Evolutionary conservation across 192 early-diverging fungal genomes (phyloP).

Genomic region (Dispira parvispora): DNA sequence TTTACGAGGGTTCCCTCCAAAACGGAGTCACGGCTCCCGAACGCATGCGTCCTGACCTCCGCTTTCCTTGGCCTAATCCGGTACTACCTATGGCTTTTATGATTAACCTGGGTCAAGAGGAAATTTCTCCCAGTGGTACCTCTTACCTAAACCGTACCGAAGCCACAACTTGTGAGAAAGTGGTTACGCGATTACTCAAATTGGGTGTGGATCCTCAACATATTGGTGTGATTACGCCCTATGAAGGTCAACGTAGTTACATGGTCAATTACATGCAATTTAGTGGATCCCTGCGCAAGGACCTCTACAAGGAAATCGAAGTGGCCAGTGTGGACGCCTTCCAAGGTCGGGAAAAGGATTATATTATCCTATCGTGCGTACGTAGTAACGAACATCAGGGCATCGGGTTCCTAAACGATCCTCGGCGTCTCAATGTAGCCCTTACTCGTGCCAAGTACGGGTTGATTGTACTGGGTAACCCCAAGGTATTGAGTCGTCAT

Average conservation of each 20-base stretch:
- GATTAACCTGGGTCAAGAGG: conserved; percentile 84
- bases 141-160: conserved; percentile 97
- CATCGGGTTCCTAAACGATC: conserved; percentile 84
- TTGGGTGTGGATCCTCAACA: conserved; percentile 69
- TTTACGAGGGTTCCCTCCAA: conserved; percentile 95
- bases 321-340: conserved; percentile 98
- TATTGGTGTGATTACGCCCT: conserved; percentile 97
- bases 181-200: conserved; percentile 88
- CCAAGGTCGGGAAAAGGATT: conserved; percentile 99
- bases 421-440: conserved; percentile 80
- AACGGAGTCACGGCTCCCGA: conserved; percentile 92
- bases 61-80: conserved; percentile 93
- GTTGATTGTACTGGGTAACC: conserved; percentile 85
- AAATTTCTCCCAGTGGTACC: conserved; percentile 91
- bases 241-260: conserved; percentile 95
- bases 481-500: conserved; percentile 84
- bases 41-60: conserved; percentile 68
- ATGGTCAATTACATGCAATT: conserved; percentile 93
- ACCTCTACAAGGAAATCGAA: conserved; percentile 97
- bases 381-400: conserved; percentile 95
- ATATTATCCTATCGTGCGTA: conserved; percentile 95
- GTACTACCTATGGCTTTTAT: conserved; percentile 93
- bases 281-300: conserved; percentile 74
- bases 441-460: conserved; percentile 87
- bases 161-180: conserved; percentile 91